phyloP scores from a whole-genome alignment of 2,329 filamentous ascomycete genomes.

The Thielaviopsis cerberus region DNA sequence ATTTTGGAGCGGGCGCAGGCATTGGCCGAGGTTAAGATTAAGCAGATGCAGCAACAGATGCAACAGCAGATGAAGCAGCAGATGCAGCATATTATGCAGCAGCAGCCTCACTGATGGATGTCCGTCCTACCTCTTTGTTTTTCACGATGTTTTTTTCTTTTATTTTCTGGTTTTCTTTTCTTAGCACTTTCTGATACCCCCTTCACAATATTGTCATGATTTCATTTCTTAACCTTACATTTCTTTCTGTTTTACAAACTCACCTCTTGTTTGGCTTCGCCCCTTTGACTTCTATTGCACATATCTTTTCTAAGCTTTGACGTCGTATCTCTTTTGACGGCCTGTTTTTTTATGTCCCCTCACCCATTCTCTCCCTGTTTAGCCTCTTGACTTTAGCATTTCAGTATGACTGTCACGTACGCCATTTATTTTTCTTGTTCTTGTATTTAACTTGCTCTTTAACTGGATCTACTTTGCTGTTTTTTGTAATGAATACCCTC shows the following conservation, averaged over 20 bases:
- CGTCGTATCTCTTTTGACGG: not conserved
- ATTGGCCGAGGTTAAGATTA: constrained; percentile 4
- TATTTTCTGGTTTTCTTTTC: not conserved
- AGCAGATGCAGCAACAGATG: constrained; percentile 1
- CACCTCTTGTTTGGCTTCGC: not conserved
- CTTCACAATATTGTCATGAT: constrained; percentile 1
- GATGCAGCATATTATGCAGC: not conserved
- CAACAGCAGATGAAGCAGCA: not conserved
- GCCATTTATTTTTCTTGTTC: not conserved
- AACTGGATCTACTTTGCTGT: not conserved
- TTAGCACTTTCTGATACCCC: not conserved
- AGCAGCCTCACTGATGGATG: not conserved
- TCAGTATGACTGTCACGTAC: constrained; percentile 3
- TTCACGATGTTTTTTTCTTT: not conserved
- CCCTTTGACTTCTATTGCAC: not conserved
- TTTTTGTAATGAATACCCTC: not conserved
- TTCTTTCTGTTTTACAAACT: not conserved
- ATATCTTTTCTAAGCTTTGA: not conserved
- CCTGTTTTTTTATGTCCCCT: not conserved
- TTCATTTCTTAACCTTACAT: not conserved
- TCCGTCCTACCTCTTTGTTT: not conserved
- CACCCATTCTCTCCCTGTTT: not conserved
- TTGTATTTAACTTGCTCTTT: not conserved
- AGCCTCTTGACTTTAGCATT: not conserved
- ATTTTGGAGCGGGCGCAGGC: constrained; percentile 6